These are phyloP conservation scores for Pseudocercospora crystallina DNA, from an alignment of 2,329 filamentous ascomycete species.

Conservation along the genomic window DNA sequence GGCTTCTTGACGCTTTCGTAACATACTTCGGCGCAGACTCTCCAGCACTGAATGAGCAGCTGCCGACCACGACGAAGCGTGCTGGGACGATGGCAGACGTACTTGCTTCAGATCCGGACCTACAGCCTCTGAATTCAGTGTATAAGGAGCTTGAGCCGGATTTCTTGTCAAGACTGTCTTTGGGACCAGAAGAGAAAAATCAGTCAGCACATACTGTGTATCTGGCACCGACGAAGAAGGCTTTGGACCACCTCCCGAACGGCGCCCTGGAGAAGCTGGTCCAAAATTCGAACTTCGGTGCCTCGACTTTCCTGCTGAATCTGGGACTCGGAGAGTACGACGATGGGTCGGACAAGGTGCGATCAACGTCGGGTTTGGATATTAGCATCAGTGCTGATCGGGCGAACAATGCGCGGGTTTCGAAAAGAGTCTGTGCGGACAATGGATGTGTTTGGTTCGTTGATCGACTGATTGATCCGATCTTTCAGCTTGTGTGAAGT, in stretches of 20 bases:
- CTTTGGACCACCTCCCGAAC: constrained; percentile 13
- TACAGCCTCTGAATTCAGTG: constrained; percentile 7
- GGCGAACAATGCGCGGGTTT: constrained; percentile 14
- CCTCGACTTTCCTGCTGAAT: constrained; percentile 9
- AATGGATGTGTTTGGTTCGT: constrained; percentile 22
- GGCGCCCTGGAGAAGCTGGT: constrained; percentile 1
- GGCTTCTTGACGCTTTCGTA: constrained; percentile 7
- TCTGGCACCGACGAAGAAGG: constrained; percentile 16
- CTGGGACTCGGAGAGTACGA: constrained; percentile 12
- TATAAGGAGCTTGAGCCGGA: constrained; percentile 4
- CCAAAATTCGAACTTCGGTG: constrained; percentile 11
- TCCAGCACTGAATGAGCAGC: neutral
- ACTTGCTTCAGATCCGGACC: constrained; percentile 1
- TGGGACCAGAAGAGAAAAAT: neutral
- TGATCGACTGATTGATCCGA: constrained; percentile 18
- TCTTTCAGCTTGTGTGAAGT: neutral
- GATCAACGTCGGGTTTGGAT: constrained; percentile 7
- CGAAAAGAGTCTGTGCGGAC: constrained; percentile 16
- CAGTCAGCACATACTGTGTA: constrained; percentile 6
- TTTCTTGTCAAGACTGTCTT: constrained; percentile 11
- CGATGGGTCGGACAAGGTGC: neutral
- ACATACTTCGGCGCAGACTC: constrained; percentile 17
- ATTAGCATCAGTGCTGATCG: constrained; percentile 2
- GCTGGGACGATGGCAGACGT: constrained; percentile 14
- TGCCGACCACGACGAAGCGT: constrained; percentile 1